These are phyloP conservation scores for Neopestalotiopsis rosae DNA, from an alignment of 2,329 filamentous ascomycete genomes.

Conservation along the genomic window DNA sequence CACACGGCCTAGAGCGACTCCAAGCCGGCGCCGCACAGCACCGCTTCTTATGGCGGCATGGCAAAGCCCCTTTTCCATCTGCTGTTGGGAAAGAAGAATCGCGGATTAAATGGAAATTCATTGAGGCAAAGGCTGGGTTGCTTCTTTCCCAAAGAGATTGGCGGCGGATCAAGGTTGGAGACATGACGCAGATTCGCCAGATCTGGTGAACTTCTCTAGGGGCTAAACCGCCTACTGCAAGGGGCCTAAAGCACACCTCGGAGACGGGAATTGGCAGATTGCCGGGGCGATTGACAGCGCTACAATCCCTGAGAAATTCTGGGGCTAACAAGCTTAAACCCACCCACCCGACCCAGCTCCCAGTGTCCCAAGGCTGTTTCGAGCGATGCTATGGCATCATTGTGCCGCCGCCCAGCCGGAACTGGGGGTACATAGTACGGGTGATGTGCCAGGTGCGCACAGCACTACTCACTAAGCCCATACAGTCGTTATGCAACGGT, in stretches of 20 bases:
- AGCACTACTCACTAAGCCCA: too few species aligned
- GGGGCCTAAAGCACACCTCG: background rate
- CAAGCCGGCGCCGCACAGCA: background rate
- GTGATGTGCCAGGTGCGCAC: background rate
- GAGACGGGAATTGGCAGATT: background rate
- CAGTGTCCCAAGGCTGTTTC: background rate
- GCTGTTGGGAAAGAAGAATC: background rate
- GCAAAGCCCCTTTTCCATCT: background rate
- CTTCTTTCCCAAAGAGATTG: background rate
- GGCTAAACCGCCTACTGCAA: background rate
- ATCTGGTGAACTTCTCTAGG: background rate
- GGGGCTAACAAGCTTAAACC: background rate
- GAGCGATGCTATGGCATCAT: constrained; percentile 1
- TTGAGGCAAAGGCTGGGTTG: background rate
- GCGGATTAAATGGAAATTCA: background rate
- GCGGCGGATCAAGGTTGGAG: background rate
- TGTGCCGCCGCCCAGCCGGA: background rate
- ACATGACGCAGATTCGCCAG: background rate
- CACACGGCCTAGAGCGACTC: background rate
- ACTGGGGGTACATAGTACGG: background rate
- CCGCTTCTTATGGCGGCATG: background rate
- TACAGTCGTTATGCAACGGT: background rate
- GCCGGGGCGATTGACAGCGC: background rate
- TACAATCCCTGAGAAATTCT: background rate
- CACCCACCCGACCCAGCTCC: background rate